Conservation (phyloP, 768 basidiomycete species). For the Psilocybe cubensis region DNA sequence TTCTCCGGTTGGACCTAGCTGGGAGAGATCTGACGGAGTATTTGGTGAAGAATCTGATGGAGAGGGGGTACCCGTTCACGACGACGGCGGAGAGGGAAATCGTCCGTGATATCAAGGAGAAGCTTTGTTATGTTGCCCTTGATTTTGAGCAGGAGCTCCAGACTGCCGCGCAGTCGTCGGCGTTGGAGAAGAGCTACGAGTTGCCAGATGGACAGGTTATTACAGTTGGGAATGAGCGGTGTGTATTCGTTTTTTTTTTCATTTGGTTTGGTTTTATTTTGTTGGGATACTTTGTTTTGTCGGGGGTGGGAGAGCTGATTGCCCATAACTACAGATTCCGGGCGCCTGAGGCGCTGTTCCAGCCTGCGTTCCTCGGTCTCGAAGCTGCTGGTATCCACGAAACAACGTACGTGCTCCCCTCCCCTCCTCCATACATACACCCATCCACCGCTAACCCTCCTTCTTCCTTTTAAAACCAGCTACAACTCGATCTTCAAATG, state of each 20-base stretch:
- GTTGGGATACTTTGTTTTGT: slow-evolving; percentile 46
- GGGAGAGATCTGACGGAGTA: slow-evolving; percentile 90
- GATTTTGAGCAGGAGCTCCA: slow-evolving; percentile 95
- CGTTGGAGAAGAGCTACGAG: slow-evolving; percentile 93
- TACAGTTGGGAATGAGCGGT: slow-evolving; percentile 93
- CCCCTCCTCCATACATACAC: slow-evolving; percentile 10
- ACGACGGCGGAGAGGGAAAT: slow-evolving; percentile 94
- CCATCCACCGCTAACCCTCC: background rate
- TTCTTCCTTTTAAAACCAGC: slow-evolving; percentile 30
- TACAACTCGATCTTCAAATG: slow-evolving; percentile 87
- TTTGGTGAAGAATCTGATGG: slow-evolving; percentile 83
- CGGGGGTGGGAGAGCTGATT: too few species aligned
- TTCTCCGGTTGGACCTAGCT: slow-evolving; percentile 89
- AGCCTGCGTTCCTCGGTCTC: slow-evolving; percentile 87
- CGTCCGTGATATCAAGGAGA: slow-evolving; percentile 97
- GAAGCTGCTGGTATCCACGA: slow-evolving; percentile 93
- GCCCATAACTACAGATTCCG: slow-evolving; percentile 71
- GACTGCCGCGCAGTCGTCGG: slow-evolving; percentile 87
- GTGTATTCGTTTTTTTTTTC: slow-evolving; percentile 48
- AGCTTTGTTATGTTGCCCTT: slow-evolving; percentile 93
- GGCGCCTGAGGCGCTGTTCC: slow-evolving; percentile 93
- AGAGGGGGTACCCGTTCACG: slow-evolving; percentile 95
- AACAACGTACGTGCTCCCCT: slow-evolving; percentile 58
- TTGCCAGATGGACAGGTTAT: slow-evolving; percentile 93
- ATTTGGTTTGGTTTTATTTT: background rate